These are phyloP conservation scores for Rhynchosporium graminicola DNA, from an alignment of 2,329 filamentous ascomycete species.

Conservation along the genomic window DNA sequence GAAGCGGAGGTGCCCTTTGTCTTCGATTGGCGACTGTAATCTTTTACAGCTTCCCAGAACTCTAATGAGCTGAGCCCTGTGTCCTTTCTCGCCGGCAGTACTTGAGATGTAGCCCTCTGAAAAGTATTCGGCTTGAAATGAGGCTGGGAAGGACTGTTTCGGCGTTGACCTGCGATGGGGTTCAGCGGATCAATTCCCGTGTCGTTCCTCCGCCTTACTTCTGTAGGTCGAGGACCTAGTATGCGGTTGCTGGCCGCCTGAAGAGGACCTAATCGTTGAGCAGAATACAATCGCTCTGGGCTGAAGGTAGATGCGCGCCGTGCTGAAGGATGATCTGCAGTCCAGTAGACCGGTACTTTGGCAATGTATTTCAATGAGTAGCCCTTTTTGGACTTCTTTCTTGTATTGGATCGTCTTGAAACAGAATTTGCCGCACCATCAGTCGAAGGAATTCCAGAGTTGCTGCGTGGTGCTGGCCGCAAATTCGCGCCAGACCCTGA, in stretches of 20 bases:
- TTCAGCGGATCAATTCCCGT: conserved; percentile 28
- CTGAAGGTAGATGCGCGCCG: conserved; percentile 7
- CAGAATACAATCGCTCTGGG: conserved; percentile 14
- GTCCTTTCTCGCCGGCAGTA: conserved; percentile 12
- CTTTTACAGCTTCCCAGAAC: conserved; percentile 20
- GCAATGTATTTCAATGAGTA: conserved; percentile 33
- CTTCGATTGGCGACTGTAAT: conserved; percentile 14
- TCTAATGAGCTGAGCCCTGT: conserved; percentile 11
- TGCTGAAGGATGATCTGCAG: conserved; percentile 12
- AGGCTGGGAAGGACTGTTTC: background rate
- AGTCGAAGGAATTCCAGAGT: conserved; percentile 20
- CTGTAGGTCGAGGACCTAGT: background rate
- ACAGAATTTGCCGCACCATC: conserved; percentile 30
- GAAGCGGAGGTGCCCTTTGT: conserved; percentile 5
- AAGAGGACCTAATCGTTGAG: conserved; percentile 22
- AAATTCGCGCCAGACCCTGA: background rate
- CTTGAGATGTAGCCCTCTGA: background rate
- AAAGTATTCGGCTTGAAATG: conserved; percentile 10
- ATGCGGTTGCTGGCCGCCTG: conserved; percentile 22
- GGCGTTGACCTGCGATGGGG: conserved; percentile 11
- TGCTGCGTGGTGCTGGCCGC: background rate
- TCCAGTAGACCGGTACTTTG: conserved; percentile 30
- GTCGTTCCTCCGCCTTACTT: conserved; percentile 26
- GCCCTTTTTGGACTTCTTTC: conserved; percentile 15
- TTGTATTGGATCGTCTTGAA: conserved; percentile 16